Base-by-base conservation (phyloP, 2,329 filamentous ascomycete species). In the Colletotrichum limetticola region DNA sequence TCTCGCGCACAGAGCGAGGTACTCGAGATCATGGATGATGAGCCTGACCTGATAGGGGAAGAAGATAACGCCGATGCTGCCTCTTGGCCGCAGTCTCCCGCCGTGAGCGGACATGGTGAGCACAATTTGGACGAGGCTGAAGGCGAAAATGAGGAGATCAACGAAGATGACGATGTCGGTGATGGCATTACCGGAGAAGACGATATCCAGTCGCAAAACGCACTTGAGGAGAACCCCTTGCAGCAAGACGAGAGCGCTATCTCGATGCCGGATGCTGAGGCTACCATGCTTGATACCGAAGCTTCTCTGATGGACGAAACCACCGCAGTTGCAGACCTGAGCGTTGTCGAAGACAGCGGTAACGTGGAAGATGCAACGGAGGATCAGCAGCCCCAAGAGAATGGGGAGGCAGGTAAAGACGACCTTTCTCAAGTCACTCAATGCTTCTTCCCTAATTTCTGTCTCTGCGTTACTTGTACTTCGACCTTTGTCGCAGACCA, bases 1-100 rank as follows among this genome's bases (percentile, higher is more conserved):
- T 64, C 73, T 12, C 64, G 49, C 53, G 66, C 46, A 26, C 68
- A 76, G 4, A 78, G 76, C 19, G 76, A 73, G 12, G 77, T 32
- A 37, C 71, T 58, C 76, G 73, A 76, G 22, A 74, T 76, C 14
- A 59, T 77, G 24, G 68, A 76, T 4, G 72, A 74, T 12, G 75
- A 74, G 22, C 55, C 56, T 49, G 71, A 61, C 28, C 59, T 73
- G 66, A 62, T 73, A 24, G 71, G 71, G n/a, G 76, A 74, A n/a
- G 66, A 74, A 24, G 69, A 72, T 26, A 73, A 73, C 32, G 71
- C 71, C 3, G 71, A 73, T 66, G 66, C 71, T 26, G 30, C 58
- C 22, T 26, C 56, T 11, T 73, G 71, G 71, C 60, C 67, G 42
- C 73, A 65, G 22, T 69, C 63, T 37, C 60, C 30, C 71, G 63